Conservation (phyloP, 2,329 filamentous ascomycete genomes). For the Cytospora piceae region DNA sequence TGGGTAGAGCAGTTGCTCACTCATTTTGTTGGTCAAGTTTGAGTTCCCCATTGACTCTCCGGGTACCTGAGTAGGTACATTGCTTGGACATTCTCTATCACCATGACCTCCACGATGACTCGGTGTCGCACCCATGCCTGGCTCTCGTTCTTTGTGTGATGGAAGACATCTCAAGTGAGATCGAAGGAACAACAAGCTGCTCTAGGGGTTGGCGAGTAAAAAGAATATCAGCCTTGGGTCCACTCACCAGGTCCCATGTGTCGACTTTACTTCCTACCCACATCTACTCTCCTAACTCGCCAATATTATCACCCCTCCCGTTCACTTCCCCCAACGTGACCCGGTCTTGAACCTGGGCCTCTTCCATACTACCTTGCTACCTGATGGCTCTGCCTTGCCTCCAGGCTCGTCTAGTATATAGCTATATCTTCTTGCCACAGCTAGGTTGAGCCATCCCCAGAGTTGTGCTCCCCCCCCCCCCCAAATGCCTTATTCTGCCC, state of each 20-base stretch:
- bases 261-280: slow-evolving; percentile 14
- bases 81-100: neutral
- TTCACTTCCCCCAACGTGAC: neutral
- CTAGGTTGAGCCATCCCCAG: neutral
- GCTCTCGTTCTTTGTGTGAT: neutral
- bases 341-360: slow-evolving; percentile 2
- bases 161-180: slow-evolving; percentile 1
- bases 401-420: slow-evolving; percentile 9
- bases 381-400: slow-evolving; percentile 6
- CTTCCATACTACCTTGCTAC: slow-evolving; percentile 8
- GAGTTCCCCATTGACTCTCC: neutral
- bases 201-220: slow-evolving; percentile 2
- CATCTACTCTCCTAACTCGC: slow-evolving; percentile 9
- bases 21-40: neutral
- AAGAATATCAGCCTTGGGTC: slow-evolving; percentile 23
- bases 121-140: neutral
- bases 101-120: neutral
- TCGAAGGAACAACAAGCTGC: slow-evolving; percentile 17
- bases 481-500: slow-evolving; percentile 39
- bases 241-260: slow-evolving; percentile 12
- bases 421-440: slow-evolving; percentile 2
- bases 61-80: neutral
- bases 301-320: slow-evolving; percentile 2
- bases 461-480: neutral
- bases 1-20: neutral